Base-by-base conservation (phyloP, 441 rosid species). In the Euphorbia celastroides region DNA sequence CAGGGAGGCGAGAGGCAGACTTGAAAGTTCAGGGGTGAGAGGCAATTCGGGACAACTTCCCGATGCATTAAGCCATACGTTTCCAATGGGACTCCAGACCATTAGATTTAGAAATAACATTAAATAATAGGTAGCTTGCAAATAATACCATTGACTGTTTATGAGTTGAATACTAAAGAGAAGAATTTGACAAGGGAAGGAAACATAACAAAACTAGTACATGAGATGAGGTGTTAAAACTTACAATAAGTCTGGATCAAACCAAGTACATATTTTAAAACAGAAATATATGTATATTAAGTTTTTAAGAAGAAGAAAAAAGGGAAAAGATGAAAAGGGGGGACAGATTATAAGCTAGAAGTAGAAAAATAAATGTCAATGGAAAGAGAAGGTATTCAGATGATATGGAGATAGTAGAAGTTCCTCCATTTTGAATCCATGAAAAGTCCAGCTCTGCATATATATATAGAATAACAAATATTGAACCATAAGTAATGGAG, bases 181-280 rank as follows among this genome's bases (percentile, higher is more conserved):
- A 66, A 52, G 68, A 46, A 58, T 56, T 61, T 78, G 46, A 68
- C 72, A 25, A 59, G 26, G 74, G 66, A 66, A 38, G 34, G 72
- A 48, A 81, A 78, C 75, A 72, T 69, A 74, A 65, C 23, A 55
- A 25, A n/a, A 66, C 62, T 2, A n/a, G n/a, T n/a, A n/a, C n/a
- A n/a, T n/a, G n/a, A n/a, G n/a, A n/a, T n/a, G n/a, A n/a, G n/a
- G n/a, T n/a, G n/a, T n/a, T n/a, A n/a, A n/a, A n/a, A n/a, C n/a
- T 64, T 5, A 48, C 54, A 17, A 23, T 48, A 23, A 63, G 30
- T 26, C 73, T 70, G 70, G 64, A 64, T 60, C 19, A 0, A 42
- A 57, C 27, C 36, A 54, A 68, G 61, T 79, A 72, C 83, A 74
- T 31, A 57, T 70, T 54, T 67, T 41, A 42, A 67, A 59, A 48